Evolutionary conservation across 1,284 basidiomycete genomes (phyloP).

Genomic region (Cutaneotrichosporon sp.): DNA sequence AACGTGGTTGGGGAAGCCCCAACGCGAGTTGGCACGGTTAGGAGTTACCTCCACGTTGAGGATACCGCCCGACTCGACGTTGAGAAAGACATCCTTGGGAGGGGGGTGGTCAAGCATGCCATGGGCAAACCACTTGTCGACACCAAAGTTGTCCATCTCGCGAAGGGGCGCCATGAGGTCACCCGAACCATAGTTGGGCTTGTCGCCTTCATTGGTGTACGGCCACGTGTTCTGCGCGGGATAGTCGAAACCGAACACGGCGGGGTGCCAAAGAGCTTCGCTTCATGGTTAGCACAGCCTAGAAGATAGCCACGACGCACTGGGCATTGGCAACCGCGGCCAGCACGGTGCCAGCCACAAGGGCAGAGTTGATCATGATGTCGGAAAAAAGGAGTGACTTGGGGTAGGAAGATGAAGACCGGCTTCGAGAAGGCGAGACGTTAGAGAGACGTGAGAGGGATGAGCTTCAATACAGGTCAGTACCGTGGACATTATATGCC

Average conservation of each 20-base stretch:
- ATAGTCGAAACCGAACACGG: constrained; percentile 11
- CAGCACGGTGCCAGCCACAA: neutral
- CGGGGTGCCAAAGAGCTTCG: constrained; percentile 7
- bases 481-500: too few relatives aligned
- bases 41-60: constrained; percentile 6
- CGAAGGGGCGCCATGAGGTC: constrained; percentile 4
- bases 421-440: neutral
- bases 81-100: constrained; percentile 6
- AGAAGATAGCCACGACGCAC: neutral
- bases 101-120: constrained; percentile 1
- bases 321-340: constrained; percentile 3
- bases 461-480: too few relatives aligned
- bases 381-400: neutral
- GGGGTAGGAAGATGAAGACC: neutral
- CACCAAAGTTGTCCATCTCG: neutral
- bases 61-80: constrained; percentile 2
- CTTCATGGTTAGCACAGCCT: neutral
- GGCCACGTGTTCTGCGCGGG: constrained; percentile 4
- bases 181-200: neutral
- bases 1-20: neutral
- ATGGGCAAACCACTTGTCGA: constrained; percentile 7
- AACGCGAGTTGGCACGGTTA: constrained; percentile 5
- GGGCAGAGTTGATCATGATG: neutral
- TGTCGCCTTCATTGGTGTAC: neutral
- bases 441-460: too few relatives aligned